phyloP scores from a whole-genome alignment of 2,329 filamentous ascomycete genomes.

The Rutstroemia sp. region DNA sequence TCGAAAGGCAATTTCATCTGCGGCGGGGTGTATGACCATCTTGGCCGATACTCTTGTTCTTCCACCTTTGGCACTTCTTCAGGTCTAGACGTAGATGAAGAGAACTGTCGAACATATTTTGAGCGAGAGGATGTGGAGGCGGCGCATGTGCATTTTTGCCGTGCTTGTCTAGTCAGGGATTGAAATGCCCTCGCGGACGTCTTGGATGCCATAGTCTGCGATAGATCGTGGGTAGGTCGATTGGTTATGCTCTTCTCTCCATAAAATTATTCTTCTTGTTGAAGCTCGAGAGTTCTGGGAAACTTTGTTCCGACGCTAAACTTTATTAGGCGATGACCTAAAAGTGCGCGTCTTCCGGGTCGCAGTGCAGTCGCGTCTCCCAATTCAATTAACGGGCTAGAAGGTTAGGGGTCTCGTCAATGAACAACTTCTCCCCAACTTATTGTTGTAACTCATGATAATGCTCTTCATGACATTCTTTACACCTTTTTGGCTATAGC shows the following conservation, averaged over 20 bases:
- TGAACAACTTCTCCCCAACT: background rate
- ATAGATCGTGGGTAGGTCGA: background rate
- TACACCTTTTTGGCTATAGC: constrained; percentile 21
- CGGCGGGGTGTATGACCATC: constrained; percentile 65
- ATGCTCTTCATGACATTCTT: constrained; percentile 11
- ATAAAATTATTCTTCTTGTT: constrained; percentile 7
- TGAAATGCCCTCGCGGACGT: constrained; percentile 35
- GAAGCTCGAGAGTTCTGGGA: constrained; percentile 9
- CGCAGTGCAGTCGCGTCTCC: constrained; percentile 14
- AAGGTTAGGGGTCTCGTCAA: background rate
- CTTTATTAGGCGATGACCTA: background rate
- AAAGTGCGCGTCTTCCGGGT: constrained; percentile 11
- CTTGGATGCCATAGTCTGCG: constrained; percentile 39
- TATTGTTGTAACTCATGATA: background rate
- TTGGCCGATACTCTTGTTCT: constrained; percentile 38
- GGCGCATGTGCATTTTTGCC: constrained; percentile 22
- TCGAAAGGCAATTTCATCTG: constrained; percentile 61
- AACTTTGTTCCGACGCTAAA: constrained; percentile 12
- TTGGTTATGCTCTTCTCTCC: background rate
- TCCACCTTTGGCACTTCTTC: constrained; percentile 28
- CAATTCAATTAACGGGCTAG: background rate
- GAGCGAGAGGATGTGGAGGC: constrained; percentile 13
- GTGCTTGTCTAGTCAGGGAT: constrained; percentile 27
- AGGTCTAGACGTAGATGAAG: constrained; percentile 21
- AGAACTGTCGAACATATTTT: constrained; percentile 20